A percentile compares a stretch with the other conserved stretches of the same genome.
These are phyloP conservation scores for Xylariaceae sp. DNA, from an alignment of 2,329 filamentous ascomycete species.

Conservation along the genomic window DNA sequence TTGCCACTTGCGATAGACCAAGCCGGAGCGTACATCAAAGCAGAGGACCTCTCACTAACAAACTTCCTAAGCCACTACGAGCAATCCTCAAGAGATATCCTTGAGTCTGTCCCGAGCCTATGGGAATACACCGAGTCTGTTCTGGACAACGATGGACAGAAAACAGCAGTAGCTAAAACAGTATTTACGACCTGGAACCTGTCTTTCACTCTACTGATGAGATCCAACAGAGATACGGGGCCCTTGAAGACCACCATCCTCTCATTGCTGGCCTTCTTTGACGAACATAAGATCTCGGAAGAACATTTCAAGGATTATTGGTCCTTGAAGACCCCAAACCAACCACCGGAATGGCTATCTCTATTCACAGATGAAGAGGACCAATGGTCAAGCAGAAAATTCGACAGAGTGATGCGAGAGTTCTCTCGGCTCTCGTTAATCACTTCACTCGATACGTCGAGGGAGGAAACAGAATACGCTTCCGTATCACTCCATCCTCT, in stretches of 20 bases:
- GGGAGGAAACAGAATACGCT: not conserved
- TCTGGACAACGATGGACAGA: not conserved
- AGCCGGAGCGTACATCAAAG: constrained; percentile 12
- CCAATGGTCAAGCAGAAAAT: constrained; percentile 8
- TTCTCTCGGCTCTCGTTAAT: constrained; percentile 10
- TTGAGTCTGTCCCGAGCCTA: constrained; percentile 7
- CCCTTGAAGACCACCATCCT: constrained; percentile 5
- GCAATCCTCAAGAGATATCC: constrained; percentile 6
- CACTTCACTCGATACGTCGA: constrained; percentile 6
- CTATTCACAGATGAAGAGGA: constrained; percentile 2
- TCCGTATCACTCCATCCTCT: constrained; percentile 9
- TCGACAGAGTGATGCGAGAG: constrained; percentile 8
- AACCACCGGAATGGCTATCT: constrained; percentile 7
- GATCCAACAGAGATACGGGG: not conserved
- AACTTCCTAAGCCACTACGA: constrained; percentile 9
- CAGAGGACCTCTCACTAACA: constrained; percentile 1
- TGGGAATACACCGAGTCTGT: constrained; percentile 12
- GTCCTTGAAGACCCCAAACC: not conserved
- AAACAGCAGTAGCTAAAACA: constrained; percentile 5
- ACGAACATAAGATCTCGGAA: constrained; percentile 10
- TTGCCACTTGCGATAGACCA: constrained; percentile 14
- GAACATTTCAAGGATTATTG: constrained; percentile 4
- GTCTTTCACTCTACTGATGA: constrained; percentile 7
- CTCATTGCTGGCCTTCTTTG: constrained; percentile 11
- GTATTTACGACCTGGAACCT: constrained; percentile 16